Conservation (phyloP, 192 early-diverging fungal genomes). For the Thoreauomyces humboldtii region DNA sequence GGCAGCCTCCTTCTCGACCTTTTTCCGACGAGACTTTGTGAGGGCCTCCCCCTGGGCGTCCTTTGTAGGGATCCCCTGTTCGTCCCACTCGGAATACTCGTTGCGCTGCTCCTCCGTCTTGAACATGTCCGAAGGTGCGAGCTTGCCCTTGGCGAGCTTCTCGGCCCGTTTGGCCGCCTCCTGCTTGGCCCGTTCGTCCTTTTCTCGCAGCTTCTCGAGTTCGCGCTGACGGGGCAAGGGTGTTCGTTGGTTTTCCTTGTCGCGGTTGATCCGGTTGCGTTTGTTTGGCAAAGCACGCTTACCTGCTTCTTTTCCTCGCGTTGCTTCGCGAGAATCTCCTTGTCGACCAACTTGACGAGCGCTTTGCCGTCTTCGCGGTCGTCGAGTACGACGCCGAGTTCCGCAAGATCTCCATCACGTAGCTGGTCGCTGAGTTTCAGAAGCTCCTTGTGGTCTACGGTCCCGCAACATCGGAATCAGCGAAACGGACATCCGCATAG, state of each 20-base stretch:
- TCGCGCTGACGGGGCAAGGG: conserved; percentile 54
- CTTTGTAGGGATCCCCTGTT: conserved; percentile 81
- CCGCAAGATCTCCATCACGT: conserved; percentile 83
- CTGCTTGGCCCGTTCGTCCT: conserved; percentile 44
- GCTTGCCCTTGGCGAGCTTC: conserved; percentile 74
- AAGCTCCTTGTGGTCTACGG: conserved; percentile 52
- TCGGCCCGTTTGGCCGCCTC: conserved; percentile 64
- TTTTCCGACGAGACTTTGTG: conserved; percentile 80
- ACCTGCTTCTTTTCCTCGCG: conserved; percentile 49
- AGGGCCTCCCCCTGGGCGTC: conserved; percentile 81
- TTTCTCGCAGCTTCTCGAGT: conserved; percentile 58
- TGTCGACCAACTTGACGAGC: conserved; percentile 85
- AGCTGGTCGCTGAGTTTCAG: conserved; percentile 80
- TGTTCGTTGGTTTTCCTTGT: neutral
- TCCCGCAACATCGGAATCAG: neutral
- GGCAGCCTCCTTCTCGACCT: conserved; percentile 82
- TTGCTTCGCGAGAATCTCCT: conserved; percentile 40
- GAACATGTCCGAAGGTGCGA: conserved; percentile 82
- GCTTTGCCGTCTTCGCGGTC: conserved; percentile 95
- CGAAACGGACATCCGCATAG: too few relatives aligned
- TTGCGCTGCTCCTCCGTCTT: conserved; percentile 52
- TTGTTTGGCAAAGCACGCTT: neutral
- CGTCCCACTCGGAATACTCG: conserved; percentile 76
- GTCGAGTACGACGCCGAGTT: conserved; percentile 87
- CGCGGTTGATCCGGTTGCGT: neutral